Base-by-base conservation (phyloP, 228 moss, liverwort and hornwort species). In the Sphagnum magellanicum region DNA sequence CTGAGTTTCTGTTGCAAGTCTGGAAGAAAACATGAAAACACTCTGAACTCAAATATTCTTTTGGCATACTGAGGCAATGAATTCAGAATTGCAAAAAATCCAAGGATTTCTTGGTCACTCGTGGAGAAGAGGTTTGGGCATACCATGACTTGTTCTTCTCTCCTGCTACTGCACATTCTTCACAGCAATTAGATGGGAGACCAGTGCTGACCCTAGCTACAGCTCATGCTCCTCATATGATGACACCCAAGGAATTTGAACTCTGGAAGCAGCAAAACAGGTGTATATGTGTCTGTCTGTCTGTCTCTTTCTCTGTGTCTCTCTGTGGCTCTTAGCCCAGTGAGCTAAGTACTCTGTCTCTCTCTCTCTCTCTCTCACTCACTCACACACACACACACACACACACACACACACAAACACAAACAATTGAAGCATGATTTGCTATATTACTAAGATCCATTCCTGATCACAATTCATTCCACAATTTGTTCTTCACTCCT, bases 251-350 rank as follows among this genome's bases (percentile, higher is more conserved):
- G 6, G 87, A 91, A 52, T 91, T 94, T 63, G 73, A 73, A 53
- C 66, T 84, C 61, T 94, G 94, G 94, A 94, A 88, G 76, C 86
- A 83, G 66, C 80, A 86, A 51, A 91, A 94, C 87, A 89, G 32
- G 32, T 3, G 32, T 32, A 3, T 32, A 3, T 32, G 32, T 32
- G 32, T 1, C 32, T 1, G 32, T 32, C 32, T 32, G 32, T 32
- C 32, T 32, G 32, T 32, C 32, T 32, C 32, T 32, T 32, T 32
- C 32, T 32, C 32, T 32, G 32, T 32, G 32, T 32, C 32, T 32
- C 32, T 32, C 32, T 32, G 32, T 32, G 32, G 32, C 1, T 32
- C 32, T 32, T 32, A 32, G 32, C 32, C 32, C 1, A 1, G 32
- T 32, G 32, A 32, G 32, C 32, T 32, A 86, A 51, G 10, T 4